Percentiles rank a stretch among this genome's conserved stretches.
Evolutionary conservation across 2,329 filamentous ascomycete species (phyloP).

Genomic region (Tolypocladium ovalisporum): DNA sequence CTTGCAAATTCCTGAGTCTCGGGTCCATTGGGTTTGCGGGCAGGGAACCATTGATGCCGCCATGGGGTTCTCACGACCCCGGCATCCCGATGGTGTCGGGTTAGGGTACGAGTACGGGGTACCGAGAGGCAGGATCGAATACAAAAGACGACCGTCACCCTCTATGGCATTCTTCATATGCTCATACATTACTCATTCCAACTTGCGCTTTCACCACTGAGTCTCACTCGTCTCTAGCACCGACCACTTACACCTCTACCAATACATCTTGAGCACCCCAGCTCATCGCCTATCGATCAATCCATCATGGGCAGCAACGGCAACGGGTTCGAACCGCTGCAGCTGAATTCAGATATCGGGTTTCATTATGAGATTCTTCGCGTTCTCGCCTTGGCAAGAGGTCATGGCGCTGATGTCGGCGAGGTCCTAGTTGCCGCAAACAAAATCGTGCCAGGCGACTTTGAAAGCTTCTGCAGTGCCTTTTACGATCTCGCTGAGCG

Average conservation of each 20-base stretch:
- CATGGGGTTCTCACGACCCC: neutral
- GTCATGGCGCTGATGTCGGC: constrained; percentile 11
- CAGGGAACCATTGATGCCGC: neutral
- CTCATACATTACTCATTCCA: neutral
- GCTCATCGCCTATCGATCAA: neutral
- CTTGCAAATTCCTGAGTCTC: neutral
- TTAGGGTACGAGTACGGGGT: too few relatives aligned
- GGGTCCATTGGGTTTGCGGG: neutral
- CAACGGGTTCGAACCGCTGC: constrained; percentile 3
- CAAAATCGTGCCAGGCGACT: constrained; percentile 12
- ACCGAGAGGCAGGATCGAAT: neutral
- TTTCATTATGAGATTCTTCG: constrained; percentile 15
- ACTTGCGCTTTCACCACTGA: neutral
- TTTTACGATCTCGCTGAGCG: constrained; percentile 13
- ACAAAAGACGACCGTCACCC: neutral
- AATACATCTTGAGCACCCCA: neutral
- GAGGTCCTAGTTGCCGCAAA: constrained; percentile 20
- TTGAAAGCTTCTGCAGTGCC: constrained; percentile 11
- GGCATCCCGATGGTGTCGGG: neutral
- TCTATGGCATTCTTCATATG: neutral
- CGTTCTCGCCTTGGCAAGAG: constrained; percentile 4
- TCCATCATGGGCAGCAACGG: neutral
- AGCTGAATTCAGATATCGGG: constrained; percentile 8
- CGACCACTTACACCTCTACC: neutral
- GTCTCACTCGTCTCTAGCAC: neutral